A percentile compares a stretch with the other conserved stretches of the same genome.
Conservation (phyloP, 352 stramenopile species). For the Saprolegnia diclina region DNA sequence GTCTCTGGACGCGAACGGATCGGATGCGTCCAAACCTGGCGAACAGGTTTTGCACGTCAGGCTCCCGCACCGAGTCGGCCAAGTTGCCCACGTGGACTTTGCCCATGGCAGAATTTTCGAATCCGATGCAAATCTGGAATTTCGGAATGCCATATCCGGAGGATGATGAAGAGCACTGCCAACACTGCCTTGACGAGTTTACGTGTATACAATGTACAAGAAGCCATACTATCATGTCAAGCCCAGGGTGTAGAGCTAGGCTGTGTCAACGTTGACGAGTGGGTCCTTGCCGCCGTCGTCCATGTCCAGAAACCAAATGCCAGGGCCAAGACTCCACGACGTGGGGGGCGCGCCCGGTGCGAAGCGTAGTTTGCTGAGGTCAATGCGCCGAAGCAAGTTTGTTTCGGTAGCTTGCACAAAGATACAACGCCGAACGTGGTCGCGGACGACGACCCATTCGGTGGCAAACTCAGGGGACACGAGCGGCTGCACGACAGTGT, state of each 20-base stretch:
- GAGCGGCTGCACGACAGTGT: conserved; percentile 13
- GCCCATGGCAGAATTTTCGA: conserved; percentile 31
- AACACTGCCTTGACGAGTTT: too few species aligned
- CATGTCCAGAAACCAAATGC: conserved; percentile 10
- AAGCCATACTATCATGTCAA: too few species aligned
- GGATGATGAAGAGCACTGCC: too few species aligned
- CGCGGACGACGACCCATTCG: conserved; percentile 18
- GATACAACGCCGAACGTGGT: background rate
- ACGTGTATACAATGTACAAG: too few species aligned
- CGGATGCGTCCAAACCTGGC: conserved; percentile 48
- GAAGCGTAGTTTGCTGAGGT: background rate
- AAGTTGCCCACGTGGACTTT: conserved; percentile 79
- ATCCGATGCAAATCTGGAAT: too few species aligned
- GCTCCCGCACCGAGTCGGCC: conserved; percentile 44
- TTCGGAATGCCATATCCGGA: too few species aligned
- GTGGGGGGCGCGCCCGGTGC: background rate
- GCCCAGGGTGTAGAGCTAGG: too few species aligned
- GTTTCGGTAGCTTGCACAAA: conserved; percentile 10
- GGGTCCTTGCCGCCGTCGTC: background rate
- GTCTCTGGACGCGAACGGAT: conserved; percentile 58
- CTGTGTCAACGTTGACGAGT: too few species aligned
- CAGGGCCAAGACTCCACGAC: background rate
- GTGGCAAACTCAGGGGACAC: conserved; percentile 3
- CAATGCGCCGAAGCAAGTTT: conserved; percentile 12
- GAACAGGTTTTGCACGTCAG: conserved; percentile 65